Base-by-base conservation (phyloP, 148 eudicot genomes). In the Agrostemma githago region DNA sequence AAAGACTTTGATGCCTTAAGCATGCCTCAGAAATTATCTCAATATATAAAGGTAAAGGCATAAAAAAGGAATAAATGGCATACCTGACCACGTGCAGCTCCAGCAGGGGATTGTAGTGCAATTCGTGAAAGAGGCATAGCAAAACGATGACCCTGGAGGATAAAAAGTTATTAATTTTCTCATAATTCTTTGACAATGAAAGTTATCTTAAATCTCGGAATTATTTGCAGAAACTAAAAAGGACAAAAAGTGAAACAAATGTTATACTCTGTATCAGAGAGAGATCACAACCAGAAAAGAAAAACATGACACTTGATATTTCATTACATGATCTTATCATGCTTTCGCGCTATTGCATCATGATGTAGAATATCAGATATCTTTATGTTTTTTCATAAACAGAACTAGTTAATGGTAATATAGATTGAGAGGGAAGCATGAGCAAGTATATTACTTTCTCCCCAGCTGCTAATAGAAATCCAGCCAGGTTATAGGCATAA, bases 41-140 rank as follows among this genome's bases (percentile, higher is more conserved):
- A 51, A 15, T 51, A 51, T 51, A 51, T 26, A 26, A 26, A 1
- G 34, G 17, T 54, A 34, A 62, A 21, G 66, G 39, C 66, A 46
- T 38, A 44, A 20, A 64, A 51, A 51, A 2, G 56, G 16, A 51
- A 11, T 11, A 51, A 46, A 51, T 1, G 66, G 60, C 82, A 72
- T 75, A 92, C 97, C 90, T 85, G 89, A 72, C 98, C 98, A 82
- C 86, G 85, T 74, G 90, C 93, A 80, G 86, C 86, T 66, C 97
- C 97, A 71, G 89, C 93, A 63, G 93, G 96, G 71, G 96, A 77
- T 78, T 86, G 86, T 58, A 95, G 77, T 6, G 87, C 87, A 68
- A 95, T 80, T 74, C 85, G 85, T 77, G 97, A 87, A 51, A 85
- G 90, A 40, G 97, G 98, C 90, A 88, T 84, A 70, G 90, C 91